Evolutionary conservation across 108 stramenopile genomes (phyloP).

Genomic region (Nannochloropsis oceanica): DNA sequence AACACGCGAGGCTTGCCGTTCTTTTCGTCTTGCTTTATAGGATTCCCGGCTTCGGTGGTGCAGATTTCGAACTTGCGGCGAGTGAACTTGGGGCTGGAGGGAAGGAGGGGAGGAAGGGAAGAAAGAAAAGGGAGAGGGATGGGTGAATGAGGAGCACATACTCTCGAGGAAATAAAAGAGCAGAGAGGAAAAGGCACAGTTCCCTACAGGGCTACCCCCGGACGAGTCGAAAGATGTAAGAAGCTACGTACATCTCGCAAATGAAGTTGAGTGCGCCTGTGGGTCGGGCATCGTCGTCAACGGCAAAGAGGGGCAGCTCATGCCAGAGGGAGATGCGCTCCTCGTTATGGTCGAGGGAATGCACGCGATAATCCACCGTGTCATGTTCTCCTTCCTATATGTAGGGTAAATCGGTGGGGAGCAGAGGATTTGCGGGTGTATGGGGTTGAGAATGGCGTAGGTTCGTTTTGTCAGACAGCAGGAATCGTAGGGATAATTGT

Average conservation of each 20-base stretch:
- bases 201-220: neutral
- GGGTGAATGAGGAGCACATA: too few relatives aligned
- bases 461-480: too few relatives aligned
- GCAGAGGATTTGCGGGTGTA: too few relatives aligned
- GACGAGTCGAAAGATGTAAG: neutral
- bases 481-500: too few relatives aligned
- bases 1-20: conserved; percentile 78
- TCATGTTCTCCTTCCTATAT: conserved; percentile 7
- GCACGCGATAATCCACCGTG: conserved; percentile 21
- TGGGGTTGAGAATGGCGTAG: too few relatives aligned
- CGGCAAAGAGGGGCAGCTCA: conserved; percentile 22
- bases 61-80: conserved; percentile 88
- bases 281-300: conserved; percentile 10
- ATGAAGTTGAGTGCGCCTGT: conserved; percentile 76
- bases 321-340: conserved; percentile 29
- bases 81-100: conserved; percentile 60
- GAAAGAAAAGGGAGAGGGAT: neutral
- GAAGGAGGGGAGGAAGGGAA: neutral
- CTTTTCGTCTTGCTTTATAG: conserved; percentile 92
- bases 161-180: neutral
- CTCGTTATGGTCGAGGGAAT: conserved; percentile 2
- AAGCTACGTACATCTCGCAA: conserved; percentile 56
- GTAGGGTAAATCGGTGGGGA: too few relatives aligned
- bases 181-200: neutral
- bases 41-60: conserved; percentile 81